These are phyloP conservation scores for Schoenoplectus tabernaemontani DNA, from an alignment of 202 grass and related monocot genomes.

Conservation along the genomic window DNA sequence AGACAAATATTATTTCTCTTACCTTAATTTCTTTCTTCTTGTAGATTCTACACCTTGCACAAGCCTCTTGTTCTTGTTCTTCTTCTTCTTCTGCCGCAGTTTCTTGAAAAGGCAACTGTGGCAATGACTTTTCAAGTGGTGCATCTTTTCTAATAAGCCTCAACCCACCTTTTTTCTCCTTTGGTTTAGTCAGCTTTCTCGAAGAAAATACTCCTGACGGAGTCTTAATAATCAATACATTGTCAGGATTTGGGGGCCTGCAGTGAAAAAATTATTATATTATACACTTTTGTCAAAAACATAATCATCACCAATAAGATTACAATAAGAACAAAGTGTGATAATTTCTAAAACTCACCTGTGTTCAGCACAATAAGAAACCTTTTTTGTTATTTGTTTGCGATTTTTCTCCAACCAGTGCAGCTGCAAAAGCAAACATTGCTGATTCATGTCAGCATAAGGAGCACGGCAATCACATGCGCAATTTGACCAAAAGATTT, in stretches of 20 bases:
- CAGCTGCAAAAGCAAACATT: conserved; percentile 46
- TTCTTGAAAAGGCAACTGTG: conserved; percentile 9
- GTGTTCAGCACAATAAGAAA: conserved; percentile 91
- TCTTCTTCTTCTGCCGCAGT: background rate
- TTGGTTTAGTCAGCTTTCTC: conserved; percentile 66
- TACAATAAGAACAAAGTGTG: background rate
- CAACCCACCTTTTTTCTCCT: conserved; percentile 48
- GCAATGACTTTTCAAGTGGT: conserved; percentile 13
- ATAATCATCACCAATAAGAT: background rate
- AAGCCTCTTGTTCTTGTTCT: conserved; percentile 30
- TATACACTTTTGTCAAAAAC: background rate
- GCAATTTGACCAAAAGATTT: background rate
- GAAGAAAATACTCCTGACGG: conserved; percentile 87
- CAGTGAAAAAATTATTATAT: conserved; percentile 17
- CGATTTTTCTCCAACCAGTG: conserved; percentile 83
- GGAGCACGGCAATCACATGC: background rate
- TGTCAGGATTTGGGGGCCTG: conserved; percentile 89
- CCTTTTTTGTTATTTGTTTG: conserved; percentile 68
- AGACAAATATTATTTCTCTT: conserved; percentile 1
- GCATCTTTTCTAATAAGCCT: conserved; percentile 87
- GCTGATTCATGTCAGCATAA: conserved; percentile 18
- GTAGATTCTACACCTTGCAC: conserved; percentile 70
- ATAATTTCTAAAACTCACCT: conserved; percentile 41
- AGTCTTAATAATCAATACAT: conserved; percentile 94
- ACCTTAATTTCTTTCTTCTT: conserved; percentile 70